These are phyloP conservation scores for Inga oerstediana DNA, from an alignment of 306 rosid genomes.

Conservation along the genomic window DNA sequence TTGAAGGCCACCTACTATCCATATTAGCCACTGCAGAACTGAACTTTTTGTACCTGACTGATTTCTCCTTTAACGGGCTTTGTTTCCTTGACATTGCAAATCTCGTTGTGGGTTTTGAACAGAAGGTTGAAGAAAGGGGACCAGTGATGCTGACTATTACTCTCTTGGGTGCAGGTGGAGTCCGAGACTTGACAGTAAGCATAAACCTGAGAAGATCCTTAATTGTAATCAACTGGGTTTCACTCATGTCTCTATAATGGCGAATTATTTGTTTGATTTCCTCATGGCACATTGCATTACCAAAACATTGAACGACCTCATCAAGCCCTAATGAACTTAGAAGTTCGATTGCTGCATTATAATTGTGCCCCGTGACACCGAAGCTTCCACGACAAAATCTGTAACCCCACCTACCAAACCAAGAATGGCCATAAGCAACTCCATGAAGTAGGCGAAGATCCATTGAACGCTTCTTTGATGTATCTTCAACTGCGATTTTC, in stretches of 20 bases:
- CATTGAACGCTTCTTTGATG: conserved; percentile 72
- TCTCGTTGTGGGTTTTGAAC: conserved; percentile 43
- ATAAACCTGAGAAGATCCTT: conserved; percentile 79
- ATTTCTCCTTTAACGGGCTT: conserved; percentile 54
- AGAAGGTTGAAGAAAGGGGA: conserved; percentile 36
- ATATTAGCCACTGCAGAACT: conserved; percentile 55
- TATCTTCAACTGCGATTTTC: conserved; percentile 73
- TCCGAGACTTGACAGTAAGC: conserved; percentile 74
- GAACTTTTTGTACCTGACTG: conserved; percentile 64
- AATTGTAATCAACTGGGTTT: conserved; percentile 64
- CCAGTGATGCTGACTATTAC: neutral
- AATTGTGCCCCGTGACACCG: conserved; percentile 59
- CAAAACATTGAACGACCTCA: conserved; percentile 45
- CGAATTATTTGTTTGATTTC: conserved; percentile 72
- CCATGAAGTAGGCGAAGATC: conserved; percentile 89
- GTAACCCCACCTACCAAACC: conserved; percentile 97
- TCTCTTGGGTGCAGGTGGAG: conserved; percentile 42
- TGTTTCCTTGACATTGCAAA: conserved; percentile 41
- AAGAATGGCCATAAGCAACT: conserved; percentile 82
- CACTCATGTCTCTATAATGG: conserved; percentile 76
- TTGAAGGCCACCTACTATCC: conserved; percentile 95
- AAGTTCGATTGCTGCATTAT: conserved; percentile 55
- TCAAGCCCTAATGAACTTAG: conserved; percentile 69
- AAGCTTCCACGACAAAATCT: conserved; percentile 75
- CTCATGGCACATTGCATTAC: conserved; percentile 32